Base-by-base conservation (phyloP, 2,329 filamentous ascomycete genomes). In the Pyrenophora teres region DNA sequence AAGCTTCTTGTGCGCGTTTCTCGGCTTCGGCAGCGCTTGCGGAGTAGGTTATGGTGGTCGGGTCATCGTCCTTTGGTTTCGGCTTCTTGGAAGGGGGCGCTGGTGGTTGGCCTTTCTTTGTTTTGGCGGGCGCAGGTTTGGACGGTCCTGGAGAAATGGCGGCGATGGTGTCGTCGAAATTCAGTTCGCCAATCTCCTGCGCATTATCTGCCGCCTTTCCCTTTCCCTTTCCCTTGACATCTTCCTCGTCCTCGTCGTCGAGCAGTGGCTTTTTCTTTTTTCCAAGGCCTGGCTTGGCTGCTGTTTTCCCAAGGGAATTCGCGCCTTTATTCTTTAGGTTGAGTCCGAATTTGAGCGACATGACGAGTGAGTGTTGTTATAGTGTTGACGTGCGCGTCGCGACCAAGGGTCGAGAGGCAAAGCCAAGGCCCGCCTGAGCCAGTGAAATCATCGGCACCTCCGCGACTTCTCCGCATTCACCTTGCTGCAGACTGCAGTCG, bases 11-110 rank as follows among this genome's bases (percentile, higher is more conserved):
- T 32, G 84, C 82, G 61, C 88, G 81, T 62, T 83, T 85, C 46
- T 83, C 82, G 21, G 87, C 84, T 25, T 84, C 78, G 27, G 87
- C 78, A 1, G 83, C 76, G 63, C 84, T 83, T 3, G 88, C 89
- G 1, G 90, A 80, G 65, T 92, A 87, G 61, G 84, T 87, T 67
- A 74, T 68, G 25, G 59, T 63, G 6, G 68, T 68, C n/a, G 73
- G 70, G 45, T 65, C 67, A 49, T 65, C 64, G 44, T 73, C 64
- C 67, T 64, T 70, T 2, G 61, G 53, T 19, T 63, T 60, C 4
- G 57, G 76, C 74, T 50, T 81, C 72, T 60, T 67, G 6, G 67
- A 67, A 3, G 70, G 73, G 19, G 71, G 70, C 27, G 59, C 63
- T 8, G 66, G 51, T 9, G 62, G 65, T 23, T 64, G 70, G 46